These are phyloP conservation scores for Conoideocrella luteorostrata DNA, from an alignment of 2,329 filamentous ascomycete species.

Conservation along the genomic window DNA sequence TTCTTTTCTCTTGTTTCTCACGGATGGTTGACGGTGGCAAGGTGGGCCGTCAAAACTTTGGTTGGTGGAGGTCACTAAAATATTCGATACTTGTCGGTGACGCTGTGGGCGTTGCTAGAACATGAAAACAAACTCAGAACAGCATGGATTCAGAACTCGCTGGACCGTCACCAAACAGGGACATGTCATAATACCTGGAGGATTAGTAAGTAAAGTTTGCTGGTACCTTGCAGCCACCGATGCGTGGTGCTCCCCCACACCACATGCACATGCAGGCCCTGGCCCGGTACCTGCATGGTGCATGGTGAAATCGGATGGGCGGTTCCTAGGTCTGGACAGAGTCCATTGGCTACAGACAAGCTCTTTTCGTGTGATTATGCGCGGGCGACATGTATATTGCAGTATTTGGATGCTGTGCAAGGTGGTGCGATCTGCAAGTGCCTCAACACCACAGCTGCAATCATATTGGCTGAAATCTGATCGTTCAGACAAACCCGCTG, in stretches of 20 bases:
- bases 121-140: too few relatives aligned
- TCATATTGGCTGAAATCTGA: background rate
- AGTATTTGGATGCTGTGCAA: too few relatives aligned
- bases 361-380: background rate
- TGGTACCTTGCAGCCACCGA: constrained; percentile 3
- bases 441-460: background rate
- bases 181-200: too few relatives aligned
- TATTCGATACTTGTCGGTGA: too few relatives aligned
- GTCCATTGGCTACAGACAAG: too few relatives aligned
- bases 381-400: too few relatives aligned
- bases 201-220: background rate
- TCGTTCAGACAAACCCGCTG: background rate
- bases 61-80: background rate
- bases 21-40: too few relatives aligned
- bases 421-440: background rate
- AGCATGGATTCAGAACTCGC: background rate
- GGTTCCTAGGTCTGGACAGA: background rate
- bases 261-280: background rate
- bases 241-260: background rate
- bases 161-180: background rate
- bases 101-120: too few relatives aligned
- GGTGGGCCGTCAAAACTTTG: background rate
- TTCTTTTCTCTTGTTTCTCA: background rate
- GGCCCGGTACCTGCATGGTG: background rate
- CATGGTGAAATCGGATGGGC: background rate